Conservation (phyloP, 2,329 filamentous ascomycete genomes). For the Penicillium janthinellum region DNA sequence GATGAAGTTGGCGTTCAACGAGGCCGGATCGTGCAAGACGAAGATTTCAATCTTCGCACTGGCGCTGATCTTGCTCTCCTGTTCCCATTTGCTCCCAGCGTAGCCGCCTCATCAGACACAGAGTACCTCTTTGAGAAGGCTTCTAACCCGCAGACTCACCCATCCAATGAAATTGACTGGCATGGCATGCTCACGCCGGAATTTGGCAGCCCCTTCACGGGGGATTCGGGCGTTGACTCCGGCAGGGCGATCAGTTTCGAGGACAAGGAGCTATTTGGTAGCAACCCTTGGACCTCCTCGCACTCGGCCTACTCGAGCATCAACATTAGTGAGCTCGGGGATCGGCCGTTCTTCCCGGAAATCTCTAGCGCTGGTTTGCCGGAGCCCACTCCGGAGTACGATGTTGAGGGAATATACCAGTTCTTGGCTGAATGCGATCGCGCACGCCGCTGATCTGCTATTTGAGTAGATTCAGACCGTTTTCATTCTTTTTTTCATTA, state of each 20-base stretch:
- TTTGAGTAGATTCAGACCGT: neutral
- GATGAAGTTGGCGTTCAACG: conserved; percentile 82
- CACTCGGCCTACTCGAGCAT: conserved; percentile 61
- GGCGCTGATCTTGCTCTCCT: conserved; percentile 74
- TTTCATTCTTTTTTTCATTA: conserved; percentile 5
- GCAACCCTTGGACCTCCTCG: conserved; percentile 58
- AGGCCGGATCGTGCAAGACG: conserved; percentile 77
- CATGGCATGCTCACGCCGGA: conserved; percentile 58
- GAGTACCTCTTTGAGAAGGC: conserved; percentile 48
- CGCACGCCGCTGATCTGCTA: conserved; percentile 33
- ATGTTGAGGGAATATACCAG: conserved; percentile 66
- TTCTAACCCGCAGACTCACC: conserved; percentile 30
- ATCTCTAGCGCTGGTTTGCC: conserved; percentile 38
- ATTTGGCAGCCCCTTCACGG: conserved; percentile 25
- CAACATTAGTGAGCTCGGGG: conserved; percentile 54
- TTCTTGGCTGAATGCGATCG: conserved; percentile 67
- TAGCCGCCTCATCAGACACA: conserved; percentile 47
- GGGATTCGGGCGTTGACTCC: conserved; percentile 28
- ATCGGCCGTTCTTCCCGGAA: conserved; percentile 44
- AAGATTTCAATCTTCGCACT: conserved; percentile 67
- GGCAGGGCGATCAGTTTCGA: conserved; percentile 43
- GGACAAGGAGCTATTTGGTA: conserved; percentile 46
- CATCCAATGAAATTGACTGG: conserved; percentile 55
- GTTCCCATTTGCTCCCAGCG: conserved; percentile 81
- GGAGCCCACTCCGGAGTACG: conserved; percentile 55